These are phyloP conservation scores for Protea cynaroides DNA, from an alignment of 164 flowering plant species.

Conservation along the genomic window DNA sequence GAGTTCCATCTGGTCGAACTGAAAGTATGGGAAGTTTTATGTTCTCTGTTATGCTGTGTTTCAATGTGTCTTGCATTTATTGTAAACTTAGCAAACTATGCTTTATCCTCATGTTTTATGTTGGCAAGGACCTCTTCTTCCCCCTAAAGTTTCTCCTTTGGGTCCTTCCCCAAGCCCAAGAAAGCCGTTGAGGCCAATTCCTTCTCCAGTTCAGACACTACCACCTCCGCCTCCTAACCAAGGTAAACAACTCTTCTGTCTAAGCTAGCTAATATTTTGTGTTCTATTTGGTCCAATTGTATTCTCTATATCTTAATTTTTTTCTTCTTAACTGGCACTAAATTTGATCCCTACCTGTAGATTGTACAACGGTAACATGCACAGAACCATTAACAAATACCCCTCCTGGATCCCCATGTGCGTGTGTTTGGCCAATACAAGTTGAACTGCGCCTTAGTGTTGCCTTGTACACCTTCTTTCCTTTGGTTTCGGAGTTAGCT, in stretches of 20 bases:
- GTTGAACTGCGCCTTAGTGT: constrained; percentile 62
- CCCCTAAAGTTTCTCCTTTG: constrained; percentile 37
- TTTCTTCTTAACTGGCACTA: background rate
- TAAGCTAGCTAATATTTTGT: background rate
- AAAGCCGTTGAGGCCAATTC: constrained; percentile 25
- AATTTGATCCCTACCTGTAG: constrained; percentile 28
- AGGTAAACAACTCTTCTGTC: too few relatives aligned
- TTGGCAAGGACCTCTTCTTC: constrained; percentile 23
- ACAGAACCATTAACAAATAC: constrained; percentile 64
- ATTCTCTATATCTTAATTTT: background rate
- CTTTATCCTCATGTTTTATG: constrained; percentile 2
- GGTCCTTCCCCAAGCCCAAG: constrained; percentile 22
- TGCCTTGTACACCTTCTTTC: constrained; percentile 71
- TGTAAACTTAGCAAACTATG: background rate
- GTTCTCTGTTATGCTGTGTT: constrained; percentile 11
- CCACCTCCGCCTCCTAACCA: constrained; percentile 82
- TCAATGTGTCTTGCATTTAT: constrained; percentile 5
- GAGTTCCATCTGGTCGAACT: constrained; percentile 16
- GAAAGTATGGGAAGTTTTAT: constrained; percentile 28
- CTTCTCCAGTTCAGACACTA: constrained; percentile 35
- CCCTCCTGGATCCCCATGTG: constrained; percentile 77
- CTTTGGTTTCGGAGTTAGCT: constrained; percentile 72
- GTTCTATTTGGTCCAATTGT: background rate
- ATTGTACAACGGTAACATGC: constrained; percentile 52
- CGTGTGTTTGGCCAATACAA: constrained; percentile 73